A percentile compares a stretch with the other conserved stretches of the same genome.
These are phyloP conservation scores for Pisolithus microcarpus DNA, from an alignment of 768 basidiomycete species.

Conservation along the genomic window DNA sequence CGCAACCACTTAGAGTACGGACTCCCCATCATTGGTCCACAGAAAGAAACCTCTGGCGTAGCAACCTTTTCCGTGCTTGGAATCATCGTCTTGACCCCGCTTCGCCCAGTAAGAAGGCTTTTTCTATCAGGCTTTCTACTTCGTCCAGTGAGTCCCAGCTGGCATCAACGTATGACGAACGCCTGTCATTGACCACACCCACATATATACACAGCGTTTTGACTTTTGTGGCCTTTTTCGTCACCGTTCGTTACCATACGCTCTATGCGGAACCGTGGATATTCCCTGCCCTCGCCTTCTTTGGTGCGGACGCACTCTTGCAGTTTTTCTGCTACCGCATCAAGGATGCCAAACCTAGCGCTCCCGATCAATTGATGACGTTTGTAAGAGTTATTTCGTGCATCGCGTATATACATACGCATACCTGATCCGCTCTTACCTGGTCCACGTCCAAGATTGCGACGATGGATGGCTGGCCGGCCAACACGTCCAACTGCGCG, in stretches of 20 bases:
- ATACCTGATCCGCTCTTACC: not conserved
- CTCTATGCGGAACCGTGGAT: constrained; percentile 78
- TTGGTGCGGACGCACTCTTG: constrained; percentile 66
- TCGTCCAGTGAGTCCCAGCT: constrained; percentile 53
- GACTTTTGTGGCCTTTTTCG: constrained; percentile 48
- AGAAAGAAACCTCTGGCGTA: constrained; percentile 72
- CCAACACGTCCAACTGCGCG: constrained; percentile 43
- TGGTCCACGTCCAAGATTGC: constrained; percentile 51
- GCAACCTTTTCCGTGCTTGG: constrained; percentile 60
- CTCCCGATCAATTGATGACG: constrained; percentile 62
- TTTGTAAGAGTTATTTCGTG: constrained; percentile 38
- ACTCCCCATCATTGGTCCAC: constrained; percentile 54
- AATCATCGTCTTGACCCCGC: constrained; percentile 55
- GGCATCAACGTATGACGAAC: too few relatives aligned
- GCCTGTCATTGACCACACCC: too few relatives aligned
- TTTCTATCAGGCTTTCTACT: constrained; percentile 67
- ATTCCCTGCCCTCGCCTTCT: constrained; percentile 71
- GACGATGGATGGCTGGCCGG: constrained; percentile 54
- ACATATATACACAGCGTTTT: constrained; percentile 31
- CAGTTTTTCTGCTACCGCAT: constrained; percentile 64
- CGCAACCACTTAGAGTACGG: constrained; percentile 54
- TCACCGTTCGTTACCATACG: constrained; percentile 80
- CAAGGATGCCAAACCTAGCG: constrained; percentile 65
- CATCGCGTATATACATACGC: not conserved
- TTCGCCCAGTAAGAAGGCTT: constrained; percentile 52